A percentile compares a stretch with the other conserved stretches of the same genome.
These are phyloP conservation scores for Mortierella claussenii DNA, from an alignment of 192 early-diverging fungal genomes.

Conservation along the genomic window DNA sequence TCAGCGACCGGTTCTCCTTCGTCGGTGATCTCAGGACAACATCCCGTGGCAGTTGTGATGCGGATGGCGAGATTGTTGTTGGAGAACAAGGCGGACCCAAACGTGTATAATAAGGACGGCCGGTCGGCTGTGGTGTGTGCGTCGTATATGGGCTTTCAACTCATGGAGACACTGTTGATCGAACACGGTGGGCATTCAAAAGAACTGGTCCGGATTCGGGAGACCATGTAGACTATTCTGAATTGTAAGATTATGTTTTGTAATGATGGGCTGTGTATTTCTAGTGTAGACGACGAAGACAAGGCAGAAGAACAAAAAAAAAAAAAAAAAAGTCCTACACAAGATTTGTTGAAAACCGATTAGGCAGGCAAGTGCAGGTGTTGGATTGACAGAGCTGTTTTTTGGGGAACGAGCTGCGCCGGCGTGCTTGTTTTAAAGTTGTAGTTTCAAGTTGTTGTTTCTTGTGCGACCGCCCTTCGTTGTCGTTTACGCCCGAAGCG, in stretches of 20 bases:
- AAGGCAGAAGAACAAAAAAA: background rate
- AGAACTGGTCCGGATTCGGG: constrained; percentile 41
- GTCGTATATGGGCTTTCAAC: constrained; percentile 40
- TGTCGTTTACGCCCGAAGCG: background rate
- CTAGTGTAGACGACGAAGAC: no score
- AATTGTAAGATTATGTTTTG: background rate
- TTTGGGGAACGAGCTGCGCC: no score
- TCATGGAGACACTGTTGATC: constrained; percentile 35
- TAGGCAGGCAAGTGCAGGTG: no score
- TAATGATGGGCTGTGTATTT: background rate
- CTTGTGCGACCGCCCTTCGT: background rate
- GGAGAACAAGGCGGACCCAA: constrained; percentile 25
- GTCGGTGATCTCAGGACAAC: constrained; percentile 30
- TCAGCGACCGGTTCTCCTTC: no score
- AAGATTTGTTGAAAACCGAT: no score
- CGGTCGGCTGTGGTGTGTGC: constrained; percentile 42
- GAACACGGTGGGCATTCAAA: constrained; percentile 37
- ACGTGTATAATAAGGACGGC: constrained; percentile 46
- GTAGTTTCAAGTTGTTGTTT: no score
- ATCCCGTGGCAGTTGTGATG: constrained; percentile 27
- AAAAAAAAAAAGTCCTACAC: background rate
- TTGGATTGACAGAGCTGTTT: no score
- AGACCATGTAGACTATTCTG: constrained; percentile 26
- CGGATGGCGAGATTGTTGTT: constrained; percentile 34
- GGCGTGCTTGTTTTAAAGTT: no score